Evolutionary conservation across 768 basidiomycete genomes (phyloP).

Genomic region (Pulveroboletus sp.): DNA sequence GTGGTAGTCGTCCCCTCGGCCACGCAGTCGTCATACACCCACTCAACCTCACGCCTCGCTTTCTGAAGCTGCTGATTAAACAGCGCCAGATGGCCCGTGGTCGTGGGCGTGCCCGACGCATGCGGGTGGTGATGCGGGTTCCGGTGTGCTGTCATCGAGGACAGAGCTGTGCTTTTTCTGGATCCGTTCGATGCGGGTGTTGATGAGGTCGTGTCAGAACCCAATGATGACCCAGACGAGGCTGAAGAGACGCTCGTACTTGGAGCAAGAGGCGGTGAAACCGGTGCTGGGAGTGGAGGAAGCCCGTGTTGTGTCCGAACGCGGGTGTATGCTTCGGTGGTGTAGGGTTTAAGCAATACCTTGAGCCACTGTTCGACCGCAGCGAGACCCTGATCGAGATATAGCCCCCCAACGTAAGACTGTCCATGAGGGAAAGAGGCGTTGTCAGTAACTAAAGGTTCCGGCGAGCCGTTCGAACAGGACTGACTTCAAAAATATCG

Average conservation of each 20-base stretch:
- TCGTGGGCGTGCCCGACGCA: slow-evolving; percentile 26
- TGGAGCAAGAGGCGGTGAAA: slow-evolving; percentile 17
- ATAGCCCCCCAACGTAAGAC: slow-evolving; percentile 80
- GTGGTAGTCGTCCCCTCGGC: slow-evolving; percentile 55
- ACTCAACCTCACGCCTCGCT: slow-evolving; percentile 54
- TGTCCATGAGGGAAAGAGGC: slow-evolving; percentile 23
- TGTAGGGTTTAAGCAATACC: slow-evolving; percentile 59
- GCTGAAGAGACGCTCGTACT: slow-evolving; percentile 19
- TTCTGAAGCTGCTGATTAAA: slow-evolving; percentile 78
- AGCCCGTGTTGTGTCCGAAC: slow-evolving; percentile 68
- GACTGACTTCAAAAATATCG: slow-evolving; percentile 70
- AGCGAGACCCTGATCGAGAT: slow-evolving; percentile 61
- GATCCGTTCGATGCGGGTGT: background rate
- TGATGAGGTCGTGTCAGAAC: background rate
- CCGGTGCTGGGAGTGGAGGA: slow-evolving; percentile 36
- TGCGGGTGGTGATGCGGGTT: slow-evolving; percentile 9
- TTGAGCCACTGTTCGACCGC: slow-evolving; percentile 56
- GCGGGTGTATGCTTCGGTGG: slow-evolving; percentile 53
- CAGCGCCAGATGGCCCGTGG: slow-evolving; percentile 64
- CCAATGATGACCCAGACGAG: background rate
- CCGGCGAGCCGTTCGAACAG: background rate
- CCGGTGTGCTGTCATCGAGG: slow-evolving; percentile 11
- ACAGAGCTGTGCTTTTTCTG: background rate
- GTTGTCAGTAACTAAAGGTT: slow-evolving; percentile 2
- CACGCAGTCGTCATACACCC: slow-evolving; percentile 55